Conservation (phyloP, 2,329 filamentous ascomycete species). For the Clonostachys chloroleuca region DNA sequence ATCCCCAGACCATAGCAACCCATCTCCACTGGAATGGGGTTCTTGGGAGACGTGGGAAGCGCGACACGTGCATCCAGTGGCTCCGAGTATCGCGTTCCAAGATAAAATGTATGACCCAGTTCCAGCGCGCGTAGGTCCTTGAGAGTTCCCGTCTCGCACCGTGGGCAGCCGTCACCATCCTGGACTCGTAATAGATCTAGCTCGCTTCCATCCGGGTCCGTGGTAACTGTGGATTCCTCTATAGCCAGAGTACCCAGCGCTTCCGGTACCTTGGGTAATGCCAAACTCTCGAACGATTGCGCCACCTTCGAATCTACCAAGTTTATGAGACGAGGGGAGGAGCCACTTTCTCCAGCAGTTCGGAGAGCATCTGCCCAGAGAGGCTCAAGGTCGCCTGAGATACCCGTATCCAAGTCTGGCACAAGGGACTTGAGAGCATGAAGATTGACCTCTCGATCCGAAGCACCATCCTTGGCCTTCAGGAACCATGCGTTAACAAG, state of each 20-base stretch:
- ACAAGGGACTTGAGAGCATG: constrained; percentile 62
- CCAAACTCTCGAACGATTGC: constrained; percentile 8
- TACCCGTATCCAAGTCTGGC: constrained; percentile 61
- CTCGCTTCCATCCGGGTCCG: constrained; percentile 1
- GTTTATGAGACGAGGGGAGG: constrained; percentile 18
- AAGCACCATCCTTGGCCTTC: constrained; percentile 12
- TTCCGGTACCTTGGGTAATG: background rate
- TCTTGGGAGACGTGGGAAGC: constrained; percentile 16
- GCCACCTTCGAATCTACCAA: constrained; percentile 24
- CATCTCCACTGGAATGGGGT: constrained; percentile 69
- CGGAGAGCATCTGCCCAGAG: background rate
- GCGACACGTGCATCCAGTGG: constrained; percentile 64
- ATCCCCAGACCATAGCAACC: constrained; percentile 95
- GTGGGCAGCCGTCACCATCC: constrained; percentile 68
- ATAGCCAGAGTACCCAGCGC: constrained; percentile 4
- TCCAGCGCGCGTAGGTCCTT: constrained; percentile 73
- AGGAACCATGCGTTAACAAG: constrained; percentile 66
- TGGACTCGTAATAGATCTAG: constrained; percentile 62
- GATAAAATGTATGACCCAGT: constrained; percentile 90
- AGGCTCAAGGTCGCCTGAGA: background rate
- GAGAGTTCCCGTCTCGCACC: constrained; percentile 61
- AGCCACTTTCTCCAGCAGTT: constrained; percentile 1
- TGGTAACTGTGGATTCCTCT: constrained; percentile 2
- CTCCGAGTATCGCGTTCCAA: constrained; percentile 82
- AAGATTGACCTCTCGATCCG: constrained; percentile 33